Evolutionary conservation across 1,139 yeast genomes (phyloP).

Genomic region (Pneumocystis canis): DNA sequence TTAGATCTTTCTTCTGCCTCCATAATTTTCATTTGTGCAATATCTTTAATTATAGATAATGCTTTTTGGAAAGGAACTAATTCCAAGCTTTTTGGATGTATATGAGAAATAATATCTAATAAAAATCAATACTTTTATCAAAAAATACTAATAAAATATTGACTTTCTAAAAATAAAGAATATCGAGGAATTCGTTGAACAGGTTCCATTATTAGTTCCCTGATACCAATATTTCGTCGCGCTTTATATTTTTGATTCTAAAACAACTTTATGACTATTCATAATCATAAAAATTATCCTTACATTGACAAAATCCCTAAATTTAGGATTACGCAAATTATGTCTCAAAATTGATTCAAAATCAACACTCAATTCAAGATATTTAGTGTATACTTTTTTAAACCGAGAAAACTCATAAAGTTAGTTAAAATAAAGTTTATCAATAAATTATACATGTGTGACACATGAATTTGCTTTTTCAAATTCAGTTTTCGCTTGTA

Average conservation of each 20-base stretch:
- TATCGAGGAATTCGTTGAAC: conserved; percentile 10
- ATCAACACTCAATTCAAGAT: conserved; percentile 7
- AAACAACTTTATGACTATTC: neutral
- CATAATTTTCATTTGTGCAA: conserved; percentile 9
- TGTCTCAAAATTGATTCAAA: conserved; percentile 5
- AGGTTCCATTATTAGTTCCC: conserved; percentile 12
- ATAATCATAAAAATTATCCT: neutral
- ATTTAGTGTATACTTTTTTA: conserved; percentile 7
- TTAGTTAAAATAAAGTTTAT: conserved; percentile 2
- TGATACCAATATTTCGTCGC: conserved; percentile 6
- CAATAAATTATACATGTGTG: neutral
- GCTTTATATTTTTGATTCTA: conserved; percentile 1
- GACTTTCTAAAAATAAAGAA: conserved; percentile 6
- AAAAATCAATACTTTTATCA: neutral
- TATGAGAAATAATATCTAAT: conserved; percentile 1
- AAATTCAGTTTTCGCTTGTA: neutral
- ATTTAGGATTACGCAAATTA: conserved; percentile 4
- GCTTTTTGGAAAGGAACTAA: conserved; percentile 7
- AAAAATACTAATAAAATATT: neutral
- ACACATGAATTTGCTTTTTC: conserved; percentile 2
- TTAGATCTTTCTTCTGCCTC: conserved; percentile 5
- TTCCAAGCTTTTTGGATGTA: conserved; percentile 8
- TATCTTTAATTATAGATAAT: conserved; percentile 3
- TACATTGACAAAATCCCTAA: conserved; percentile 5
- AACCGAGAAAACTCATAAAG: conserved; percentile 7